Evolutionary conservation across 116 monocot species (phyloP), one percentile per base, ranked within the genome.

Genomic region (Dioscorea cayenensis): DNA sequence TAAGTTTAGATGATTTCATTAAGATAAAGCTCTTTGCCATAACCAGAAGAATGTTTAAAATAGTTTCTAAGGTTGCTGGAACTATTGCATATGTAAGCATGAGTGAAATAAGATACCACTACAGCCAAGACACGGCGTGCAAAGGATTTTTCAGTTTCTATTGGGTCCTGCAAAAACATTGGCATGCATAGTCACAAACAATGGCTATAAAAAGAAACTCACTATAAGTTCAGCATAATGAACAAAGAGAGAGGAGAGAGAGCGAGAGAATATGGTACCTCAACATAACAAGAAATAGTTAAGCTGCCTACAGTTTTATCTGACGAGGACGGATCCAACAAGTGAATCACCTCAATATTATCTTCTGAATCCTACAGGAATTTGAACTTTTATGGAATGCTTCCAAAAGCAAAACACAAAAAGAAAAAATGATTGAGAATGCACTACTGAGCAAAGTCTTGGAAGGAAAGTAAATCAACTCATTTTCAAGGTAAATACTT

Each of bases 121-220:
- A 97, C 51, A 49, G 90, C 71, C 66, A 93, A 76, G 25, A 97
- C 73, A 68, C 91, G 93, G 21, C 78, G 81, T 43, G 82, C 84
- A 83, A 97, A 93, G 58, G 76, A 77, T 82, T 83, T 80, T 72
- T 97, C 86, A 51, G 81, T 90, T 82, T 93, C 97, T 71, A 90
- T 71, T 73, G 97, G 94, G 77, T 97, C 94, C 97, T 97, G 88
- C 68, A 65, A 69, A 36, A 51, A 65, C 72, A 60, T 17, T 43
- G 37, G 7, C 68, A 12, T 63, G 38, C 20, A 66, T 25, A 72
- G 61, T 61, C 19, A 25, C 35, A 19, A 8, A 52, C 23, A 72
- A 36, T 37, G 32, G 50, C 59, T 0, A 17, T 19, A 49, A 28
- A 3, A 19, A 70, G 21, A 62, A 21, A 22, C 23, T 7, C 8